Evolutionary conservation across 805 yeast genomes (phyloP).

Genomic region (Kregervanrija fluxuum): DNA sequence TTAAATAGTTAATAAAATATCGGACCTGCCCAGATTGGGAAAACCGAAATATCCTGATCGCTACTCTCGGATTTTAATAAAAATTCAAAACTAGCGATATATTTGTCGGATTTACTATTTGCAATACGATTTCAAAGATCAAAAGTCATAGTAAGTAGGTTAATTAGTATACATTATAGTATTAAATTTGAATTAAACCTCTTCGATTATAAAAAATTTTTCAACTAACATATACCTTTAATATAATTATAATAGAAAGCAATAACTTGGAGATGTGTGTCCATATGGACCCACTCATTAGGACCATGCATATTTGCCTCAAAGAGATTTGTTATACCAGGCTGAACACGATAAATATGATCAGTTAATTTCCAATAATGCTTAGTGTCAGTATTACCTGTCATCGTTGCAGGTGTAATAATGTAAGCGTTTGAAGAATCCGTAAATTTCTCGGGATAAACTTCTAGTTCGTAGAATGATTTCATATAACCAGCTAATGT

Average conservation of each 20-base stretch:
- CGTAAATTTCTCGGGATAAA: constrained; percentile 20
- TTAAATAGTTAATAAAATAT: no score
- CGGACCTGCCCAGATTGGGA: no score
- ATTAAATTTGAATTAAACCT: no score
- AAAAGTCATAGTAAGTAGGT: no score
- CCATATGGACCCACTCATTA: constrained; percentile 49
- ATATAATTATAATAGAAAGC: constrained; percentile 26
- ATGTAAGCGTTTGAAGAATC: constrained; percentile 14
- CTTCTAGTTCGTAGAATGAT: constrained; percentile 51
- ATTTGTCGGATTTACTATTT: no score
- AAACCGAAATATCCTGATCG: no score
- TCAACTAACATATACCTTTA: background rate
- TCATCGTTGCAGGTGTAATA: constrained; percentile 53
- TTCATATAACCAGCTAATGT: constrained; percentile 54
- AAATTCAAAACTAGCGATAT: no score
- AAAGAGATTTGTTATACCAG: constrained; percentile 32
- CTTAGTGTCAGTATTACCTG: constrained; percentile 67
- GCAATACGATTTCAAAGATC: no score
- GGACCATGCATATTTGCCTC: constrained; percentile 48
- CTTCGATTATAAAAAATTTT: background rate
- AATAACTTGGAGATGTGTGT: constrained; percentile 50
- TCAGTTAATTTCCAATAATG: constrained; percentile 56
- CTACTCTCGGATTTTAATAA: no score
- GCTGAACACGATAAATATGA: constrained; percentile 56
- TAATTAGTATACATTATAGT: no score